Evolutionary conservation across 2,329 filamentous ascomycete genomes (phyloP).

Genomic region (Shiraia bambusicola): DNA sequence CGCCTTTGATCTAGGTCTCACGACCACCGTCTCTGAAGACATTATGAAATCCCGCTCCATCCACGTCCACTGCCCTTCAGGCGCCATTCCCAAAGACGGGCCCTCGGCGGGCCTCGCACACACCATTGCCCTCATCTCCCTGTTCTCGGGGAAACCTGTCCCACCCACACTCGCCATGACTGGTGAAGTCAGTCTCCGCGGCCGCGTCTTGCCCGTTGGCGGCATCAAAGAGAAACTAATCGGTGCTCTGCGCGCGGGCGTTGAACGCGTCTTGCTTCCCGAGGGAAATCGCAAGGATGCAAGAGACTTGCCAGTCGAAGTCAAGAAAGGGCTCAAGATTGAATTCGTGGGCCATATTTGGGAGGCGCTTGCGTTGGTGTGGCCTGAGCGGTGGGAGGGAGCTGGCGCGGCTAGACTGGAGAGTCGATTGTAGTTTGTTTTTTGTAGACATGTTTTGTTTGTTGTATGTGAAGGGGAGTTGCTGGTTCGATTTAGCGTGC

Average conservation of each 20-base stretch:
- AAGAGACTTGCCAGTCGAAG: slow-evolving; percentile 86
- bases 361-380: slow-evolving; percentile 88
- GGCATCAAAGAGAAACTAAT: slow-evolving; percentile 99
- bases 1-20: slow-evolving; percentile 85
- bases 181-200: slow-evolving; percentile 74
- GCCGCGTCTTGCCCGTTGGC: slow-evolving; percentile 88
- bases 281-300: slow-evolving; percentile 89
- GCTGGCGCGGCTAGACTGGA: slow-evolving; percentile 67
- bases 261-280: slow-evolving; percentile 90
- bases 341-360: slow-evolving; percentile 91
- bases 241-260: slow-evolving; percentile 85
- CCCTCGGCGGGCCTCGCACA: slow-evolving; percentile 85
- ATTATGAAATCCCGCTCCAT: slow-evolving; percentile 95
- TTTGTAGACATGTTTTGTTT: too few relatives aligned
- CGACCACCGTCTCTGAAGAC: slow-evolving; percentile 76
- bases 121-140: slow-evolving; percentile 85
- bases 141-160: slow-evolving; percentile 83
- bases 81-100: slow-evolving; percentile 93
- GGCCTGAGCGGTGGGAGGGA: slow-evolving; percentile 83
- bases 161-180: slow-evolving; percentile 96
- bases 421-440: slow-evolving; percentile 66
- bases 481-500: too few relatives aligned
- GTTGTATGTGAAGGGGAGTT: too few relatives aligned
- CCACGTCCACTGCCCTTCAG: slow-evolving; percentile 93
- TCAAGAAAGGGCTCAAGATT: slow-evolving; percentile 83